A percentile compares a stretch with the other conserved stretches of the same genome.
Conservation (phyloP, 345 rosid species). For the Noccaea caerulescens region DNA sequence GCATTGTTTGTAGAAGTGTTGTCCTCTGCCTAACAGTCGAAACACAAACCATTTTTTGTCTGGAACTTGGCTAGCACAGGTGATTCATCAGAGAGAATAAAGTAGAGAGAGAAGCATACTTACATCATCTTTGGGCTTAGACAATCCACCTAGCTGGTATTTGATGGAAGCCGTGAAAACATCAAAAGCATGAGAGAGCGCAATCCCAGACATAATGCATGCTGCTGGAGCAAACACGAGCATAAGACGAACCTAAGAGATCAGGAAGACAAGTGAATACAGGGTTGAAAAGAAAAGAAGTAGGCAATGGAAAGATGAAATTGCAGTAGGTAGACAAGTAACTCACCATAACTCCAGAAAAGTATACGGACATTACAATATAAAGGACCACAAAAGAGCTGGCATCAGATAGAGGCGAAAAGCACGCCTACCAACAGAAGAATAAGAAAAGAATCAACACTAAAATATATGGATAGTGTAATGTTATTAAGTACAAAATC, state of each 20-base stretch:
- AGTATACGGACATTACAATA: slow-evolving; percentile 92
- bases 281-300: slow-evolving; percentile 16
- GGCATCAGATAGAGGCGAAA: slow-evolving; percentile 94
- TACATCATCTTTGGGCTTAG: slow-evolving; percentile 61
- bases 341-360: slow-evolving; percentile 99
- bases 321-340: neutral
- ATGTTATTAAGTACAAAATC: slow-evolving; percentile 15
- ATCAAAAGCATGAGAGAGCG: slow-evolving; percentile 95
- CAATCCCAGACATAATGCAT: slow-evolving; percentile 98
- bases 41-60: slow-evolving; percentile 40
- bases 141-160: slow-evolving; percentile 70
- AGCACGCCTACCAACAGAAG: slow-evolving; percentile 82
- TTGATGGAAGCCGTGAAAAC: slow-evolving; percentile 88
- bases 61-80: slow-evolving; percentile 32
- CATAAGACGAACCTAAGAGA: slow-evolving; percentile 92
- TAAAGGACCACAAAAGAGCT: slow-evolving; percentile 92
- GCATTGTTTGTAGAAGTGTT: slow-evolving; percentile 45
- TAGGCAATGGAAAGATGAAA: slow-evolving; percentile 21
- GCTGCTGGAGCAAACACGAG: slow-evolving; percentile 99
- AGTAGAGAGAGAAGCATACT: slow-evolving; percentile 41
- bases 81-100: slow-evolving; percentile 19
- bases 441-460: slow-evolving; percentile 34
- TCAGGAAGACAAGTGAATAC: slow-evolving; percentile 29
- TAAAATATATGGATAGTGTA: neutral
- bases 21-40: slow-evolving; percentile 67